Percentiles rank a stretch among this genome's conserved stretches.
Conservation (phyloP, 1,139 yeast genomes). For the Scheffersomyces segobiensis region DNA sequence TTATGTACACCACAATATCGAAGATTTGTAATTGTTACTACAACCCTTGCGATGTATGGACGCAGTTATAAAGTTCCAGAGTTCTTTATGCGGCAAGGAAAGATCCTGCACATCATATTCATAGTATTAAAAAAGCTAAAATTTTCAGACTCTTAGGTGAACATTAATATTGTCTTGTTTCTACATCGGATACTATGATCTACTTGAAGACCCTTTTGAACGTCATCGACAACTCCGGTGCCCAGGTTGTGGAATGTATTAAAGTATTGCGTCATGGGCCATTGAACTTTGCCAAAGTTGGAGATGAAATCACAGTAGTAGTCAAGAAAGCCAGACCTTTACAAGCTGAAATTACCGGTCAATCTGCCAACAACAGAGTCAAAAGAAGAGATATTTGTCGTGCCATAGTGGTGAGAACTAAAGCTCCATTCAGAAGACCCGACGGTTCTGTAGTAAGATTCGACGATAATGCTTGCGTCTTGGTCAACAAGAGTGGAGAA, state of each 20-base stretch:
- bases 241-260: constrained; percentile 92
- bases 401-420: constrained; percentile 93
- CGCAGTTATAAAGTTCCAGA: too few relatives aligned
- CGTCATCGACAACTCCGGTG: constrained; percentile 95
- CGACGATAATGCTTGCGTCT: constrained; percentile 96
- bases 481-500: constrained; percentile 87
- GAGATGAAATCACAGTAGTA: constrained; percentile 92
- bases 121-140: too few relatives aligned
- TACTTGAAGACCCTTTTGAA: constrained; percentile 85
- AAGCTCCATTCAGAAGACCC: constrained; percentile 77
- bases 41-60: background rate
- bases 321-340: constrained; percentile 88
- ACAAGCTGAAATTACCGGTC: constrained; percentile 61
- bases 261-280: constrained; percentile 91
- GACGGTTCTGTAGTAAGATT: constrained; percentile 88
- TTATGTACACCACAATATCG: background rate
- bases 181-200: constrained; percentile 50
- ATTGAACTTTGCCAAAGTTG: constrained; percentile 76
- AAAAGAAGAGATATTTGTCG: constrained; percentile 95
- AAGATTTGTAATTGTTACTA: background rate
- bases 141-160: background rate
- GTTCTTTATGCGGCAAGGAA: background rate
- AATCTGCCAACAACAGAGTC: constrained; percentile 74
- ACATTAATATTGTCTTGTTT: background rate
- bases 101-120: background rate